Base-by-base conservation (phyloP, 495 filamentous ascomycete genomes). In the Cryomyces minteri region DNA sequence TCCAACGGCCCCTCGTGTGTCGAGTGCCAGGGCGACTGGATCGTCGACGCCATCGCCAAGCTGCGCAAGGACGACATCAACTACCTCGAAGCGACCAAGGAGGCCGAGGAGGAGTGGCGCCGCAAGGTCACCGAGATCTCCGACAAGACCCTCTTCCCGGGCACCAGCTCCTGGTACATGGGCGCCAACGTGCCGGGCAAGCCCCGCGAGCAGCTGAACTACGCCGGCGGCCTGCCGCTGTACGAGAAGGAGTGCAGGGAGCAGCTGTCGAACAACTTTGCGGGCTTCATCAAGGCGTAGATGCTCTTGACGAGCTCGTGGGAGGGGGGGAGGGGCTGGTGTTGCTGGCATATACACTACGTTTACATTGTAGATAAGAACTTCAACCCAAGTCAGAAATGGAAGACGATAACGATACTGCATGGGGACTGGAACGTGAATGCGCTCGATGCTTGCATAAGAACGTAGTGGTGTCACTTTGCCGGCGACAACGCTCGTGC, bases 1-100 rank as follows among this genome's bases (percentile, higher is more conserved):
- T 53, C 51, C 54, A 73, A 73, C 50, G 70, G 67, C 0, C 69
- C 70, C 0, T 59, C 56, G 4, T 63, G 60, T 40, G 61, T 67
- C 30, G 69, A 74, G 47, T 47, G 64, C 12, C 69, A 72, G 48
- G 67, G 64, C 10, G 61, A 69, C 25, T 73, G 68, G 69, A 66
- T 76, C 37, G 58, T 62, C 14, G 66, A 71, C 44, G 60, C 61
- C 5, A 64, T 74, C 42, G 50, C 53, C 36, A 60, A 65, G 42
- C 58, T 66, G 42, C 48, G 58, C 34, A 57, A 64, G 14, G 55
- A 67, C 31, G 53, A 58, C 6, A 57, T 73, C 42, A 60, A 51
- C 30, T 64, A 58, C 18, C 54, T 69, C 31, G 60, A 73, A 36
- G 52, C 69, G 5, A 67, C 59, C 6, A 45, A 46, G 12, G 64